Base-by-base conservation (phyloP, 2,329 filamentous ascomycete genomes). In the Fusarium sp. region DNA sequence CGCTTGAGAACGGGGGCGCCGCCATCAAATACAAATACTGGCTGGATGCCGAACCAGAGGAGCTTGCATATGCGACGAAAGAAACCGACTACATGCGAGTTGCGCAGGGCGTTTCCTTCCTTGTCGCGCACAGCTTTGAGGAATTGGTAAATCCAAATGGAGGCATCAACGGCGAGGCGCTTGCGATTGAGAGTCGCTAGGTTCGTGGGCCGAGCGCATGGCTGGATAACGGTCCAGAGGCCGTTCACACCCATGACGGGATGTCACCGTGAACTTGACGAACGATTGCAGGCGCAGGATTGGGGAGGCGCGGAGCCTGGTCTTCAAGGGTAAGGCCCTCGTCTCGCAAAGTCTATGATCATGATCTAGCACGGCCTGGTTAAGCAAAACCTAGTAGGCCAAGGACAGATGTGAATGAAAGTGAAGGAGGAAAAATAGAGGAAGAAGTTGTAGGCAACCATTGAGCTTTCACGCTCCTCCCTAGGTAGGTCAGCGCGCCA, bases 81-180 rank as follows among this genome's bases (percentile, higher is more conserved):
- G 89, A 99, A 99, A 42, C 97, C 96, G 50, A 99, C 94, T 38
- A 99, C 91, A 80, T 99, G 96, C 34, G 94, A 96, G 85, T 98
- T 99, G 73, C 95, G 94, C 62, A 99, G 88, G 1, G 96, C 96
- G 80, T 99, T 98, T 63, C 96, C 96, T 84, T 99, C 96, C 80
- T 98, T 98, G 84, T 99, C 96, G 78, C 96, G 95, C 13, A 99
- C 96, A 11, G 97, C 96, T 85, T 99, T 99, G 78, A 99, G 91
- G 80, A 99, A 99, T 81, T 99, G 96, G 87, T 99, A 99, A 78
- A 99, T 98, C 96, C 96, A 99, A 81, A 99, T 99, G 14, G 95
- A 98, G 67, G 97, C 96, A 84, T 99, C 96, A 76, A 99, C 94
- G 56, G 96, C 97, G 59, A 99, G 93, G 18, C 96, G 94, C 85